Conservation (phyloP, 2,329 filamentous ascomycete species). For the Fusarium sp. region DNA sequence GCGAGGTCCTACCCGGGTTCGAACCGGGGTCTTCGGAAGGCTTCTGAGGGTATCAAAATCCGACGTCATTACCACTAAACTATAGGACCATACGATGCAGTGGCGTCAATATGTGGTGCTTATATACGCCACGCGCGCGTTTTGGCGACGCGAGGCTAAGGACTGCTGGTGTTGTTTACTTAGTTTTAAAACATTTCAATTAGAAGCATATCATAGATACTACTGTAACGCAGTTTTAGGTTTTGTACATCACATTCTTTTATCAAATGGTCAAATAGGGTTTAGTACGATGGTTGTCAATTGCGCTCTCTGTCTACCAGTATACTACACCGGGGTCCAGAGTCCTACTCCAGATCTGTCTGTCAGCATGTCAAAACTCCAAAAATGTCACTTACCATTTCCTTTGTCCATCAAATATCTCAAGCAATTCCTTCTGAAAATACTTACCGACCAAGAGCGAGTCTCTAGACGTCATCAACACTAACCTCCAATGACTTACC, state of each 20-base stretch:
- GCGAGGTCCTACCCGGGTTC: constrained; percentile 26
- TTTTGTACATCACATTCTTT: neutral
- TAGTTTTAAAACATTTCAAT: neutral
- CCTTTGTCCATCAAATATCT: rapidly evolving
- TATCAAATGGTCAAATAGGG: neutral
- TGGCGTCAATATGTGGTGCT: rapidly evolving
- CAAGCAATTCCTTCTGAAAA: neutral
- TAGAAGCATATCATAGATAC: too few species aligned
- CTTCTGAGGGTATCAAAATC: constrained; percentile 19
- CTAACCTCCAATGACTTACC: neutral
- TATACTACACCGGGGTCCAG: too few species aligned
- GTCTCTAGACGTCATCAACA: neutral
- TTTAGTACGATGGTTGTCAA: neutral
- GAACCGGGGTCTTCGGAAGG: constrained; percentile 28
- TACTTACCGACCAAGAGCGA: neutral
- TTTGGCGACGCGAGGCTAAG: neutral
- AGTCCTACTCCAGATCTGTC: neutral
- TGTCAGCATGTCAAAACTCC: neutral
- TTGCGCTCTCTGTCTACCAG: neutral
- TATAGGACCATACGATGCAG: constrained; percentile 11
- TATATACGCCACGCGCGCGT: neutral
- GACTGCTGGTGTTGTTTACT: rapidly evolving
- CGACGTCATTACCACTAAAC: constrained; percentile 31
- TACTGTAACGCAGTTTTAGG: too few species aligned
- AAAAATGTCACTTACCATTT: neutral